Percentiles rank a stretch among this genome's conserved stretches.
phyloP scores from a whole-genome alignment of 164 flowering plant species.

The Aristolochia contorta region DNA sequence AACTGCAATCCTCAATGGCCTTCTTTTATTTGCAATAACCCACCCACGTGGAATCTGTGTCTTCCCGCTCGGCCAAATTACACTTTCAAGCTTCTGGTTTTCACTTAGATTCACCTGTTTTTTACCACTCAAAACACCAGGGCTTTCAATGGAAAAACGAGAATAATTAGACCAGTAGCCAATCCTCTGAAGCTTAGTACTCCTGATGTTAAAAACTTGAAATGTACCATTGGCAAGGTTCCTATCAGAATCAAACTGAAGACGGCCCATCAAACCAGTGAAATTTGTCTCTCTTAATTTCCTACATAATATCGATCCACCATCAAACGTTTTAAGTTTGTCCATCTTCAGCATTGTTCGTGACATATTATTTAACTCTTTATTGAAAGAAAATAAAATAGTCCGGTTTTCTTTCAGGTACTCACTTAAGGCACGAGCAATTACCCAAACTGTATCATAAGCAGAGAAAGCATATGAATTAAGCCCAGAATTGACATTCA shows the following conservation, averaged over 20 bases:
- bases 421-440: conserved; percentile 41
- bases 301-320: conserved; percentile 27
- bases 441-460: conserved; percentile 70
- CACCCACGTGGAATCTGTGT: conserved; percentile 62
- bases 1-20: conserved; percentile 50
- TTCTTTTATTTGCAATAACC: conserved; percentile 39
- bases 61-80: conserved; percentile 58
- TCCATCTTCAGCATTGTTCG: conserved; percentile 17
- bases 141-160: conserved; percentile 40
- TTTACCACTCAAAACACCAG: conserved; percentile 16
- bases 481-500: conserved; percentile 19
- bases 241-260: conserved; percentile 37
- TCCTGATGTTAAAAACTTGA: conserved; percentile 42
- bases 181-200: conserved; percentile 17
- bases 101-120: conserved; percentile 1
- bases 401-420: conserved; percentile 29
- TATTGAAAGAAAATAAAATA: conserved; percentile 34
- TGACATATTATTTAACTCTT: conserved; percentile 13
- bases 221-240: conserved; percentile 29
- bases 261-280: conserved; percentile 46
- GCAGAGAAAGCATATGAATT: conserved; percentile 56
- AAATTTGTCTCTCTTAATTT: conserved; percentile 34
- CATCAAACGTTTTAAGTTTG: conserved; percentile 39
- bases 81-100: conserved; percentile 28
- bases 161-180: conserved; percentile 58